Evolutionary conservation across 805 yeast genomes (phyloP), one percentile per base, ranked within the genome.

Genomic region (Suhomyces kilbournensis): DNA sequence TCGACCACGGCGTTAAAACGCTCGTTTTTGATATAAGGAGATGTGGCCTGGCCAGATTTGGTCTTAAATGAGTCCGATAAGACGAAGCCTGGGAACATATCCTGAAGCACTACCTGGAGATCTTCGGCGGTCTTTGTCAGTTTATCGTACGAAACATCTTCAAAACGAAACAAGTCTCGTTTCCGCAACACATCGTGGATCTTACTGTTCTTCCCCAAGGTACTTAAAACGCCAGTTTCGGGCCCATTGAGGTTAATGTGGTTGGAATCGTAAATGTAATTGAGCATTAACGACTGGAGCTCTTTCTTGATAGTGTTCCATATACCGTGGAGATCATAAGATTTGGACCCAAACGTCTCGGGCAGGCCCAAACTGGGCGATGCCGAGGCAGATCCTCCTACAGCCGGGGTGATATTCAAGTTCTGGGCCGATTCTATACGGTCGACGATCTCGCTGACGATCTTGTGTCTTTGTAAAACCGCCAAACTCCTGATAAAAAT

Each of bases 11-110:
- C 75, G 53, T 69, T 71, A 53, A 77, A 77, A 2, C 80, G 72
- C 56, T 84, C 90, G 55, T 77, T 82, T 43, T 84, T 83, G 44
- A 88, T 80, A 59, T 81, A 88, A 5, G 80, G 72, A 1, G 79
- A 65, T 7, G 50, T 38, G 1, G 57, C 52, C 10, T 58, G 60
- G 7, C 53, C 48, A 6, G 48, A 46, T n/a, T 53, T 58, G 3
- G 48, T 46, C 4, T 62, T 63, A 44, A 57, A 61, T 9, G 59
- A 34, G 14, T 70, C 61, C 1, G 64, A 55, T 9, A 70, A 59
- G 8, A 64, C 69, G 58, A 87, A 79, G 0, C 93, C 94, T 0
- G 96, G 92, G 52, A 89, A 88, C 64, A 87, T 77, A 48, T 81
- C 83, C 48, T 83, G 80, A 26, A 89, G 70, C 3, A 67, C 38